A percentile compares a stretch with the other conserved stretches of the same genome.
Conservation (phyloP, 345 rosid species). For the Combretum micranthum region DNA sequence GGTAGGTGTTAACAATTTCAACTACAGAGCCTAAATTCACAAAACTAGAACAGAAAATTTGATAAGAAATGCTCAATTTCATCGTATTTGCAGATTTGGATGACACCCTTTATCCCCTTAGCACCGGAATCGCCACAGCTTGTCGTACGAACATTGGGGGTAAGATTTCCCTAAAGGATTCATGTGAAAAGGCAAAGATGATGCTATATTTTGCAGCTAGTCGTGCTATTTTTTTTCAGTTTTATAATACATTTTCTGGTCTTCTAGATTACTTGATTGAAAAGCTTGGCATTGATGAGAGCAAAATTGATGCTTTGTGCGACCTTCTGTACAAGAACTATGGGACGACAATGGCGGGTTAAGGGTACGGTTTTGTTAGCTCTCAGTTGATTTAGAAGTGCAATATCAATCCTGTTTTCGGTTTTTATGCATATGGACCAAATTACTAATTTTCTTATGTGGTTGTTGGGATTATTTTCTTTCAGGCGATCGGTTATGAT, state of each 20-base stretch:
- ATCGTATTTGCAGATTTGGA: conserved; percentile 56
- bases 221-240: not conserved
- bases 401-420: not conserved
- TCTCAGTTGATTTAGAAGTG: no score
- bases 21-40: not conserved
- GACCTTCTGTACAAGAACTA: conserved; percentile 75
- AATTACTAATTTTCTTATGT: not conserved
- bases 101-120: conserved; percentile 84
- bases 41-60: not conserved
- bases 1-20: conserved; percentile 33
- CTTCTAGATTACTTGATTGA: conserved; percentile 80
- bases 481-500: conserved; percentile 89
- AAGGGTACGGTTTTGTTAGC: conserved; percentile 36
- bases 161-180: not conserved
- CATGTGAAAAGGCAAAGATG: not conserved
- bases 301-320: conserved; percentile 56
- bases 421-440: not conserved
- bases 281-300: conserved; percentile 59
- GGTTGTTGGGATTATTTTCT: conserved; percentile 2
- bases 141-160: conserved; percentile 44
- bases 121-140: conserved; percentile 53
- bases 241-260: not conserved
- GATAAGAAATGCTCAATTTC: not conserved
- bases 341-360: conserved; percentile 99
- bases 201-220: not conserved